Conservation (phyloP, 805 yeast genomes). For the Brettanomyces bruxellensis region DNA sequence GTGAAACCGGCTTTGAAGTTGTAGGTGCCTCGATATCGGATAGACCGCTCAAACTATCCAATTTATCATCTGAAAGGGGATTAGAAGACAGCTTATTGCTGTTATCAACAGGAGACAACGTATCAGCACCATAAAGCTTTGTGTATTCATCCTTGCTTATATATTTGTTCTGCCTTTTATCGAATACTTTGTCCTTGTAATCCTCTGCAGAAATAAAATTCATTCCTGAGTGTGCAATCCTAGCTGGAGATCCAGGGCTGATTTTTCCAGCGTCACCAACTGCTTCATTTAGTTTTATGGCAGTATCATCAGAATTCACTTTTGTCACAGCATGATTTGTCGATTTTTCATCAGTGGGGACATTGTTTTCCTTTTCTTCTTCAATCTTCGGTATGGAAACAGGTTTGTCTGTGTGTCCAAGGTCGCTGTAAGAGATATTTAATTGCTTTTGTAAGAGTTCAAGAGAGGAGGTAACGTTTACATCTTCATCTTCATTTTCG, state of each 20-base stretch:
- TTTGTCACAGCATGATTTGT: no score
- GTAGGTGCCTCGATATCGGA: neutral
- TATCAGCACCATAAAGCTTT: neutral
- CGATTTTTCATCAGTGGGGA: no score
- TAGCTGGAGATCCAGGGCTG: neutral
- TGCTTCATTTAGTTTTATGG: no score
- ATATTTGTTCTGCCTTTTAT: conserved; percentile 17
- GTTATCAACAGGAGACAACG: neutral
- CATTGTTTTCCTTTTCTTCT: neutral
- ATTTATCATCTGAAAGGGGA: neutral
- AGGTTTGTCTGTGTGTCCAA: neutral
- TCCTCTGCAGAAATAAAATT: conserved; percentile 25
- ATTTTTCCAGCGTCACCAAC: neutral
- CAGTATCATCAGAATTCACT: no score
- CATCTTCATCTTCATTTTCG: neutral
- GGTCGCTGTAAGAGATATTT: conserved; percentile 1
- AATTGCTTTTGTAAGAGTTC: conserved; percentile 12
- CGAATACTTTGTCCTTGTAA: conserved; percentile 23
- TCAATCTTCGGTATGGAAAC: conserved; percentile 15
- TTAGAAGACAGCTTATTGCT: neutral
- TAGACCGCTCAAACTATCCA: neutral
- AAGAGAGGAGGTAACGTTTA: conserved; percentile 14
- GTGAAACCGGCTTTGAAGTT: neutral
- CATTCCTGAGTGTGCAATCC: conserved; percentile 12
- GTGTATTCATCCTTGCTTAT: conserved; percentile 14